Evolutionary conservation across 352 stramenopile genomes (phyloP), one percentile per base, ranked within the genome.

Genomic region (Hyaloperonospora arabidopsidis): DNA sequence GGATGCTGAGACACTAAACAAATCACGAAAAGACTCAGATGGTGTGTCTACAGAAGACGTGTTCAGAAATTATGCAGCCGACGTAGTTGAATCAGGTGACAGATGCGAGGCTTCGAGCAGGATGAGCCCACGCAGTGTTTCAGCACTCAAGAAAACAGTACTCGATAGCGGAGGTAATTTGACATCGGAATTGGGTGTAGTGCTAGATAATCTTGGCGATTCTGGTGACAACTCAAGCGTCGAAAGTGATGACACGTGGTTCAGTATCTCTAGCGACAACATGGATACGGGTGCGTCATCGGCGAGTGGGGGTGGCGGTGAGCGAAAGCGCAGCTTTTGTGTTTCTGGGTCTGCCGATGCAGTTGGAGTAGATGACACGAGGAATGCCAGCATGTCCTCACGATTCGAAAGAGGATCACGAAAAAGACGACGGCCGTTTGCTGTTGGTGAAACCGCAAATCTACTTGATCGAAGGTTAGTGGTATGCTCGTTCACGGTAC

Each of bases 181-280:
- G 29, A 22, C 59, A 12, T 54, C 61, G 15, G 25, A 48, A 32
- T 62, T 55, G 29, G 39, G 60, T 52, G 49, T 21, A 12, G 23
- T 49, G 41, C 46, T 70, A 49, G 57, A 70, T 52, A 65, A 58
- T 52, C 36, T 49, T 47, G 51, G 38, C 17, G 73, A 84, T 22
- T 83, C 67, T 0, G 82, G 87, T 35, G 67, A 60, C 47, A 67
- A 80, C 22, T 90, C 82, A 18, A 88, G 81, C 54, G 77, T 81
- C 40, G 76, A 77, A 28, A 95, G 84, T 70, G 84, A 95, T 51
- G 84, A 95, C 44, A 93, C 84, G 0, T 95, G 84, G 84, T 95
- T 95, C 58, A 95, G 84, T 39, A 88, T 95, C 45, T 74, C 80
- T 13, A 89, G 76, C 43, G 78, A 74, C 14, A 87, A 78, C 25